A percentile compares a stretch with the other conserved stretches of the same genome.
Evolutionary conservation across 176 grass and related monocot species (phyloP).

Genomic region (Phragmites australis): DNA sequence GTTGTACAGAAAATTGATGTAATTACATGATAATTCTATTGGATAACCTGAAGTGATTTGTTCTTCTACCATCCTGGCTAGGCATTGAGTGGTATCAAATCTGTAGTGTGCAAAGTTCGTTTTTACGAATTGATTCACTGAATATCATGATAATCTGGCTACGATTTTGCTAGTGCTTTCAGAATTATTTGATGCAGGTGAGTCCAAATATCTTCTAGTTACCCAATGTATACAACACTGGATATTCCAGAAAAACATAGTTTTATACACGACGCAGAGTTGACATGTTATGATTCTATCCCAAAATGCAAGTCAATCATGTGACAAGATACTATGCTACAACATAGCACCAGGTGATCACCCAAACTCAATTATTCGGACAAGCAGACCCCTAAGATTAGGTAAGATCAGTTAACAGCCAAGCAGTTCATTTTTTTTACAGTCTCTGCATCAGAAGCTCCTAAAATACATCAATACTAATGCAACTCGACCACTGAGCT

Average conservation of each 20-base stretch:
- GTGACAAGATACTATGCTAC: conserved; percentile 26
- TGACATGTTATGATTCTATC: conserved; percentile 36
- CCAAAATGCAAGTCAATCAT: conserved; percentile 34
- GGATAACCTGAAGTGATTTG: background rate
- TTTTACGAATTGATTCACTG: background rate
- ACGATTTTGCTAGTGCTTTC: background rate
- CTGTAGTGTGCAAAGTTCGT: background rate
- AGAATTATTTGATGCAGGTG: background rate
- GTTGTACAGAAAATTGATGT: conserved; percentile 29
- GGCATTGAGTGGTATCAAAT: background rate
- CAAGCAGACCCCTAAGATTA: conserved; percentile 47
- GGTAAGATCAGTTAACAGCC: conserved; percentile 42
- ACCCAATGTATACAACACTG: background rate
- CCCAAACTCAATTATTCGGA: conserved; percentile 53
- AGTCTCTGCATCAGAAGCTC: conserved; percentile 45
- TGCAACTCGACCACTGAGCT: conserved; percentile 25
- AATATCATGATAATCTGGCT: background rate
- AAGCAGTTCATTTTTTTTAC: conserved; percentile 41
- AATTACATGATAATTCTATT: conserved; percentile 1
- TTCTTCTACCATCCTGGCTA: conserved; percentile 8
- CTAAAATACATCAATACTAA: conserved; percentile 48
- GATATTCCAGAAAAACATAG: conserved; percentile 35
- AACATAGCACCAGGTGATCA: conserved; percentile 29
- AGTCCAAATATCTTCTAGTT: background rate
- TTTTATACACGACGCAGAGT: conserved; percentile 40